phyloP scores from a whole-genome alignment of 768 basidiomycete species.

The Trametes coccinea region DNA sequence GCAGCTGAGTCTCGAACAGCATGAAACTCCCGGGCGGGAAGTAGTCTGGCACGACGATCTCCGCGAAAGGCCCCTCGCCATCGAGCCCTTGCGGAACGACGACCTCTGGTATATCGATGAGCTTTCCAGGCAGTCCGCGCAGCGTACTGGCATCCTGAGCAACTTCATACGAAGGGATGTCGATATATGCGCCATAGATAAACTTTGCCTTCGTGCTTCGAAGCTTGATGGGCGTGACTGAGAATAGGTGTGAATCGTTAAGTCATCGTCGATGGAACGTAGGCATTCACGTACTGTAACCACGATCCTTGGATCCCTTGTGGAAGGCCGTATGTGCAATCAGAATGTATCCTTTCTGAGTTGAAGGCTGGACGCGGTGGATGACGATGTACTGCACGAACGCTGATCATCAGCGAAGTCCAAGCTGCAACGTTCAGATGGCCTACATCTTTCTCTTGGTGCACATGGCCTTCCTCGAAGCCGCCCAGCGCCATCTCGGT shows the following conservation, averaged over 20 bases:
- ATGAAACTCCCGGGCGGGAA: conserved; percentile 97
- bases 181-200: conserved; percentile 75
- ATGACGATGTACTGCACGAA: conserved; percentile 81
- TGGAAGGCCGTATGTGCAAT: conserved; percentile 91
- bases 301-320: conserved; percentile 80
- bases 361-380: conserved; percentile 86
- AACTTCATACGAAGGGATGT: conserved; percentile 62
- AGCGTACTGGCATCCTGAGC: conserved; percentile 53
- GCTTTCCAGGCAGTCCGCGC: conserved; percentile 68
- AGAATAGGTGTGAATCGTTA: background rate
- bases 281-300: conserved; percentile 56
- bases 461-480: conserved; percentile 92
- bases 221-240: conserved; percentile 85
- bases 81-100: conserved; percentile 64
- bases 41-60: conserved; percentile 79
- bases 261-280: too few relatives aligned
- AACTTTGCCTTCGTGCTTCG: conserved; percentile 77
- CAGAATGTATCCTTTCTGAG: conserved; percentile 90
- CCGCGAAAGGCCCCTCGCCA: conserved; percentile 65
- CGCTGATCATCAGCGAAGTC: background rate
- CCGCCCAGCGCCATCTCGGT: conserved; percentile 88
- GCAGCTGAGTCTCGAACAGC: conserved; percentile 85
- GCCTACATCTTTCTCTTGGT: conserved; percentile 93
- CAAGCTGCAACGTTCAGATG: too few relatives aligned
- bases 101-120: conserved; percentile 64